Percentiles rank a stretch among this genome's conserved stretches.
Evolutionary conservation across 441 rosid genomes (phyloP).

Genomic region (Codiaeum variegatum): DNA sequence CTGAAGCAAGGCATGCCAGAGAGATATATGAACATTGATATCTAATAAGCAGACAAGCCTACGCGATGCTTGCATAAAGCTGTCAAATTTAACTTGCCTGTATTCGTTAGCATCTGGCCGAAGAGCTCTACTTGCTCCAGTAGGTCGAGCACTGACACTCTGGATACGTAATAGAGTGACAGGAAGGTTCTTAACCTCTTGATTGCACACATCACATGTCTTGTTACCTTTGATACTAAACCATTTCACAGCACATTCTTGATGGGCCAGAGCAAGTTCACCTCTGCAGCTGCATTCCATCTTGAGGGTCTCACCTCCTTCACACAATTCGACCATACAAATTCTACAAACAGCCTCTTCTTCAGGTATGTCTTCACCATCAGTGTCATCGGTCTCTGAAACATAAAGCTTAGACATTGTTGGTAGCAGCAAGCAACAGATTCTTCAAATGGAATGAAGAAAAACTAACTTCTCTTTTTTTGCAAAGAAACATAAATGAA

Average conservation of each 20-base stretch:
- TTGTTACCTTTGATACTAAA: constrained; percentile 95
- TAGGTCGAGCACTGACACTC: constrained; percentile 38
- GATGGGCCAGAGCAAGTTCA: constrained; percentile 92
- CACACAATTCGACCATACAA: constrained; percentile 81
- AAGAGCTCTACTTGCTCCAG: constrained; percentile 34
- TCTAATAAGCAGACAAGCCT: neutral
- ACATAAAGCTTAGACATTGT: constrained; percentile 28
- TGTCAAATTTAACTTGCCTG: constrained; percentile 40
- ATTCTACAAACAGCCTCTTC: constrained; percentile 98
- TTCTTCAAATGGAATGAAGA: neutral
- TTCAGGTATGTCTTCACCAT: constrained; percentile 88
- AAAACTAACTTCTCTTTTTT: neutral
- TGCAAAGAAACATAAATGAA: neutral
- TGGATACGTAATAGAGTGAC: constrained; percentile 84
- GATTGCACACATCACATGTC: constrained; percentile 92
- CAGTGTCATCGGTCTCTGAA: constrained; percentile 54
- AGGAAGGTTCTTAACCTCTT: constrained; percentile 86
- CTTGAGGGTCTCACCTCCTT: constrained; percentile 92
- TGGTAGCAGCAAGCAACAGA: constrained; percentile 14
- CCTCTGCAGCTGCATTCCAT: constrained; percentile 99
- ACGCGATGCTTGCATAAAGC: neutral
- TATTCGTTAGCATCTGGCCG: constrained; percentile 44
- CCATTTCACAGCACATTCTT: constrained; percentile 97
- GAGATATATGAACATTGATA: neutral
- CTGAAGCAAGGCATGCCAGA: neutral